Evolutionary conservation across 164 flowering plant species (phyloP).

Genomic region (Tetrastigma voinierianum): DNA sequence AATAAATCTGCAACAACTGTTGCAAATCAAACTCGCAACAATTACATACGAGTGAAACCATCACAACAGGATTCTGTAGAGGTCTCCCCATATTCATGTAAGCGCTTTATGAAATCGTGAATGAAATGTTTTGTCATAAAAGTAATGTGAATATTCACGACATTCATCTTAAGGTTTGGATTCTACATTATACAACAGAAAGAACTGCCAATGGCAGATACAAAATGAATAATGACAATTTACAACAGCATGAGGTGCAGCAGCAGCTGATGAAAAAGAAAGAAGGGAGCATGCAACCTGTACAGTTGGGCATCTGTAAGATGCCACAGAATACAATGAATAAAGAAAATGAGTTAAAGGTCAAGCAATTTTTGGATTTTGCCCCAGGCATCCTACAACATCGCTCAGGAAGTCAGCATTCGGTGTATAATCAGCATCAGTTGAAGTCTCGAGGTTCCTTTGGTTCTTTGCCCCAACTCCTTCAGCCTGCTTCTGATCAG

Average conservation of each 20-base stretch:
- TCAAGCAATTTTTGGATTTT: conserved; percentile 51
- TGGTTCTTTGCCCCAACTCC: conserved; percentile 66
- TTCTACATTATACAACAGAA: too few species aligned
- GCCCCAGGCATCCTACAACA: conserved; percentile 64
- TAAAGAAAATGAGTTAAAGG: conserved; percentile 57
- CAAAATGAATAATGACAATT: conserved; percentile 49
- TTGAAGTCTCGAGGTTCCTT: conserved; percentile 57
- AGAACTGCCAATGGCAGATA: conserved; percentile 38
- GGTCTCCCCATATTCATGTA: conserved; percentile 52
- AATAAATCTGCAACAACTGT: conserved; percentile 49
- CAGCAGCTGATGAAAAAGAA: conserved; percentile 43
- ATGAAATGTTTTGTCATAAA: conserved; percentile 44
- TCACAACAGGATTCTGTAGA: conserved; percentile 50
- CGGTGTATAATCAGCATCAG: conserved; percentile 46
- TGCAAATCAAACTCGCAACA: conserved; percentile 62
- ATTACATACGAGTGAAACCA: conserved; percentile 45
- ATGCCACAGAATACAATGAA: conserved; percentile 57
- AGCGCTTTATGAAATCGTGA: conserved; percentile 45
- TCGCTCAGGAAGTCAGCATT: conserved; percentile 47
- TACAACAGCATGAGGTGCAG: conserved; percentile 52
- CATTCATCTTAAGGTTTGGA: conserved; percentile 45
- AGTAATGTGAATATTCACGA: conserved; percentile 43
- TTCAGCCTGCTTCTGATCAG: conserved; percentile 72
- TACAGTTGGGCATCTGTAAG: conserved; percentile 52
- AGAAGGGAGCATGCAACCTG: conserved; percentile 31